Base-by-base conservation (phyloP, 441 rosid genomes). In the Eutrema salsugineum region DNA sequence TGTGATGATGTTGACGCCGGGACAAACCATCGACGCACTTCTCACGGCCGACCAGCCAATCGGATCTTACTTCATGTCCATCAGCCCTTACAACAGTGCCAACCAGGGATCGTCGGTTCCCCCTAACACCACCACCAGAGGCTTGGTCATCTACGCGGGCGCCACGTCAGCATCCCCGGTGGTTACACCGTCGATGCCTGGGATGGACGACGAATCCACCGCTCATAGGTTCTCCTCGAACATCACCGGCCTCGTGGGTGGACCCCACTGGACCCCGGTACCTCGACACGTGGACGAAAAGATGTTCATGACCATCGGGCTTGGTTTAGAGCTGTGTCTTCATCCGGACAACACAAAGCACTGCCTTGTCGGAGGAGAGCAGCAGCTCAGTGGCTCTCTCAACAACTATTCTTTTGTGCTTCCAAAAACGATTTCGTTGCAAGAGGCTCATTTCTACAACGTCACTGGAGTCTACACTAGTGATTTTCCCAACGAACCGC, bases 401-500 rank as follows among this genome's bases (percentile, higher is more conserved):
- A 89, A 86, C 77, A 86, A 86, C 43, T 77, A 69, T 48, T 78
- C 85, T 5, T 88, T 86, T 32, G 78, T 69, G 2, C 68, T 77
- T 75, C 94, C 94, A 0, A 36, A 81, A 22, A 80, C n/a, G 3
- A 1, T 75, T 5, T 86, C 82, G 11, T 80, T 88, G n/a, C 87
- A 83, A 38, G 88, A 86, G 65, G 85, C 89, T 32, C 86, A 85
- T 47, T 81, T 78, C 84, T 80, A 78, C 68, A 81, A 84, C 57
- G 71, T 24, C 0, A 63, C 27, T 1, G 88, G 91, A 17, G 80
- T 86, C 47, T 88, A 82, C 63, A 78, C 71, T 43, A 5, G 81
- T 2, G 82, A 89, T 63, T 89, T 89, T 53, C 95, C 92, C 1
- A 82, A 84, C 62, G 68, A 68, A 55, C 95, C 95, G 2, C 82